Conservation (phyloP, 768 basidiomycete genomes). For the Tulasnella sp. region DNA sequence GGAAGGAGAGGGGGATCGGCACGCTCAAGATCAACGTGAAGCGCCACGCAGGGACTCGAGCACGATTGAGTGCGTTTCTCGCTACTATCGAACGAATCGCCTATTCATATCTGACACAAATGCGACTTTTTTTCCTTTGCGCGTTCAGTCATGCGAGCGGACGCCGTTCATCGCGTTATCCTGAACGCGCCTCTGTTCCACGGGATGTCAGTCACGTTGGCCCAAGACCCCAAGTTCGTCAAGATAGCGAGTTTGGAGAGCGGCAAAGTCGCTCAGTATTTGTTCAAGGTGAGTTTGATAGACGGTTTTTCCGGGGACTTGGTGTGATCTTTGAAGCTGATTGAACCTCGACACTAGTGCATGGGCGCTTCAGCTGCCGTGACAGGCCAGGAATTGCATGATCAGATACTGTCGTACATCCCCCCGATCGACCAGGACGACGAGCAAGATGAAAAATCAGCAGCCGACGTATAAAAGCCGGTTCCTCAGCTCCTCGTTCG, state of each 20-base stretch:
- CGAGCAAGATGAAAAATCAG: neutral
- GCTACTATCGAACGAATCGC: neutral
- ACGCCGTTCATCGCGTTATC: slow-evolving; percentile 29
- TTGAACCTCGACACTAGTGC: neutral
- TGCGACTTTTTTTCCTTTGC: neutral
- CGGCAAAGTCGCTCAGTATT: slow-evolving; percentile 9
- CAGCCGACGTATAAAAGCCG: neutral
- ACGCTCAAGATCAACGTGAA: slow-evolving; percentile 26
- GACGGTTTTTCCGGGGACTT: too few species aligned
- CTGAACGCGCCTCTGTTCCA: slow-evolving; percentile 28
- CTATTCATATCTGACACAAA: neutral
- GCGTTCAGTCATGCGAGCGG: slow-evolving; percentile 32
- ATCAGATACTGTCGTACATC: neutral
- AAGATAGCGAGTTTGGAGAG: slow-evolving; percentile 13
- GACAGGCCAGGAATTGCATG: neutral
- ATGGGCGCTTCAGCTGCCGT: neutral
- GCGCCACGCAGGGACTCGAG: slow-evolving; percentile 19
- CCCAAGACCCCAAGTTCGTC: slow-evolving; percentile 19
- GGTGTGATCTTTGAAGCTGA: neutral
- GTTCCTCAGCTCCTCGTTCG: neutral
- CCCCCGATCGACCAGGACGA: neutral
- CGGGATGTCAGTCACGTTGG: slow-evolving; percentile 23
- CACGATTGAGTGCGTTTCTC: slow-evolving; percentile 25
- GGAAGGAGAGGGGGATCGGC: slow-evolving; percentile 30
- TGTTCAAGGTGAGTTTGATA: slow-evolving; percentile 15